Evolutionary conservation across 352 stramenopile genomes (phyloP).

Genomic region (Phytophthora aleatoria): DNA sequence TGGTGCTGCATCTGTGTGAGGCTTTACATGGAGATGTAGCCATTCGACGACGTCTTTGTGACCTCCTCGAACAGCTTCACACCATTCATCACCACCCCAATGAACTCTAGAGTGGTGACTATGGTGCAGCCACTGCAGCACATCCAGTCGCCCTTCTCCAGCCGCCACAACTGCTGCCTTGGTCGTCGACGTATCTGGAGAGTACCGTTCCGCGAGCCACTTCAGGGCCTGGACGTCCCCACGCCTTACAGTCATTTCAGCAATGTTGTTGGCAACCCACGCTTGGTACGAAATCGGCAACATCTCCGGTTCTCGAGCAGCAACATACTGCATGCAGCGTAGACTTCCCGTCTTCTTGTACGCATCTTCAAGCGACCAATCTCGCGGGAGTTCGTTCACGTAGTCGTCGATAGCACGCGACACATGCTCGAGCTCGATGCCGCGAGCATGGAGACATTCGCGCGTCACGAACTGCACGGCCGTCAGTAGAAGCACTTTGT

Average conservation of each 20-base stretch:
- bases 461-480: constrained; percentile 19
- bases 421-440: constrained; percentile 18
- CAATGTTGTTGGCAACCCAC: constrained; percentile 23
- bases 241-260: constrained; percentile 8
- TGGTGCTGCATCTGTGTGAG: constrained; percentile 6
- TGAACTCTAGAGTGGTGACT: constrained; percentile 12
- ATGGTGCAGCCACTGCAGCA: constrained; percentile 19
- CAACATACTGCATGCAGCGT: constrained; percentile 25
- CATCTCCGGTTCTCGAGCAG: background rate
- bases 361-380: constrained; percentile 17
- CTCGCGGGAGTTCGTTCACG: constrained; percentile 6
- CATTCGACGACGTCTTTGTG: constrained; percentile 19
- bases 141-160: constrained; percentile 3
- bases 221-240: constrained; percentile 14
- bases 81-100: constrained; percentile 26
- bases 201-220: constrained; percentile 18
- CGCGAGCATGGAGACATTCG: constrained; percentile 9
- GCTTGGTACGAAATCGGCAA: constrained; percentile 1
- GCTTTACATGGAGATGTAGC: constrained; percentile 7
- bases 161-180: constrained; percentile 10
- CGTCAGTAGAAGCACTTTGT: constrained; percentile 6
- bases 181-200: constrained; percentile 6
- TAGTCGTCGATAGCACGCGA: constrained; percentile 18
- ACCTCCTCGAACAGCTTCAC: constrained; percentile 12
- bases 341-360: constrained; percentile 21